Base-by-base conservation (phyloP, 768 basidiomycete genomes). In the Tricholoma sp. region DNA sequence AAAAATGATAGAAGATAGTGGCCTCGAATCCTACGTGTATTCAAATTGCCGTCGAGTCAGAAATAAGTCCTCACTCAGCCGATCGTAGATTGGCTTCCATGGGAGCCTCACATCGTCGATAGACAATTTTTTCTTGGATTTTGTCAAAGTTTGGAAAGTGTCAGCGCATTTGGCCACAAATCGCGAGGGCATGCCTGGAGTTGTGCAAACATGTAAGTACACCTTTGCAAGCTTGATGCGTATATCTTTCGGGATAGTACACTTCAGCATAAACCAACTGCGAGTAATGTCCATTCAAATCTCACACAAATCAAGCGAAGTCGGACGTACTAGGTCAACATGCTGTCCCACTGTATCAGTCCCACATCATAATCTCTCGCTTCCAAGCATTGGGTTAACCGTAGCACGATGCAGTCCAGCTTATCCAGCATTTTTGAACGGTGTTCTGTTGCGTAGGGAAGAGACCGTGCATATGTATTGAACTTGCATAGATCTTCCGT, bases 341-440 rank as follows among this genome's bases (percentile, higher is more conserved):
- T 85, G 64, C 79, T 81, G 66, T 87, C 91, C 90, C 89, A 86
- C 74, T 91, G 88, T 46, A 85, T 59, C 58, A 94, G 80, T 6
- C 90, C 91, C 54, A 86, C 81, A 37, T 91, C 89, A 71, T 83
- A 94, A 68, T 94, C 92, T 64, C 83, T 84, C 3, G 91, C 90
- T 59, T 88, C 81, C 19, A 91, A 75, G 54, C 85, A 83, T 68
- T 95, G 90, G 2, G 79, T 75, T 27, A 94, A 76, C 37, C 86
- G 81, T 63, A 83, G 62, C 59, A 86, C 69, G 68, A 91, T 83
- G 61, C 88, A 82, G 60, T 93, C 88, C 50, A 95, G 79, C 65
- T 91, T 75, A 57, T 81, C 75, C 69, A 89, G 79, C 84, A 92
- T 89, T 65, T 82, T 82, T n/a, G 82, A 79, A 59, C 87, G 78